Base-by-base conservation (phyloP, 441 rosid species). In the Pelargonium cotyledonis region DNA sequence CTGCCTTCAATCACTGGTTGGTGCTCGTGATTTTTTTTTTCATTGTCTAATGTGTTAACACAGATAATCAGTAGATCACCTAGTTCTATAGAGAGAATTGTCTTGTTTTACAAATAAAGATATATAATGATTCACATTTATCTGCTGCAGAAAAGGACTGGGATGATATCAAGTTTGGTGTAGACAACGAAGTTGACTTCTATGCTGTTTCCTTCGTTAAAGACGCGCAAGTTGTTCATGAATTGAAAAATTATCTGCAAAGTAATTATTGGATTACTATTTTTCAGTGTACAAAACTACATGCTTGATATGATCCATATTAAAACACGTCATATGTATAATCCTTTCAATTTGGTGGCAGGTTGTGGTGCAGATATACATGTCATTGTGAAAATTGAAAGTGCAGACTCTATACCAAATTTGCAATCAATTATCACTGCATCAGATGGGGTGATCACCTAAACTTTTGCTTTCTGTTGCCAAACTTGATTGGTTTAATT, bases 121-220 rank as follows among this genome's bases (percentile, higher is more conserved):
- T 53, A 53, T 15, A 12, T 63, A 57, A 72, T 16, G 21, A 55
- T 68, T 78, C 41, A 29, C n/a, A 6, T 6, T 76, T 64, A 23
- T 79, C 47, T 70, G 60, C 46, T 74, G 75, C 89, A 95, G 97
- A 95, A 55, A 95, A 92, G 83, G 99, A 95, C 73, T 92, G 97
- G 99, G 98, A 95, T 77, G 99, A 92, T 79, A 92, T 92, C 78
- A 95, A 88, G 78, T 95, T 95, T 71, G 93, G 99, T 75, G 98
- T 90, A 65, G 97, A 92, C 79, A 92, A 90, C 76, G 71, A 83
- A 85, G 98, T 95, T 67, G 97, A 92, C 81, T 95, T 87, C 69
- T 90, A 92, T 80, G 99, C 97, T 21, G 97, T 95, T 80, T 95
- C 97, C 15, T 90, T 95, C 70, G 98, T 95, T 68, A 95, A 95